A percentile compares a stretch with the other conserved stretches of the same genome.
Evolutionary conservation across 805 yeast genomes (phyloP).

Genomic region (Naumovozyma castellii): DNA sequence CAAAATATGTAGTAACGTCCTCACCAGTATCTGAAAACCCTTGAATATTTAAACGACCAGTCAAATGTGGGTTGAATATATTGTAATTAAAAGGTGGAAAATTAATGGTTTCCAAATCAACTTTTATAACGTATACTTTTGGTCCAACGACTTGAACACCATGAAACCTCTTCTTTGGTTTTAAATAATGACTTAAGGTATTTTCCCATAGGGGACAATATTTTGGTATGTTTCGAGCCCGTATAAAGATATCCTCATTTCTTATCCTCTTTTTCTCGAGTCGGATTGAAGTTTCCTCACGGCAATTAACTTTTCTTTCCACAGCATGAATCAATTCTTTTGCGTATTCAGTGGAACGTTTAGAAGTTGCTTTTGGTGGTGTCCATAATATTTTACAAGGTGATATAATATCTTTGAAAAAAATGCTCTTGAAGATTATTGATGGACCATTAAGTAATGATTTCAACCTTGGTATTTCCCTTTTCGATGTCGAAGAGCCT

Average conservation of each 20-base stretch:
- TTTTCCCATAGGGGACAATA: background rate
- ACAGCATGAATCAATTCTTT: too few relatives aligned
- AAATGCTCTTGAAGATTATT: background rate
- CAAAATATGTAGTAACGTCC: conserved; percentile 60
- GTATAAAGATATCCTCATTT: too few relatives aligned
- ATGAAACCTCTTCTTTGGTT: background rate
- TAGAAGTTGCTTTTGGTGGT: background rate
- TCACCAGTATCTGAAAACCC: conserved; percentile 59
- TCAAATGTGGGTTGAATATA: conserved; percentile 13
- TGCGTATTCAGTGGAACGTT: too few relatives aligned
- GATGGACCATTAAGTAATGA: background rate
- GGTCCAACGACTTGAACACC: conserved; percentile 10
- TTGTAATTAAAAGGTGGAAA: background rate
- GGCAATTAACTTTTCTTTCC: too few relatives aligned
- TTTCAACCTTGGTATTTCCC: background rate
- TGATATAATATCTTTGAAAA: background rate
- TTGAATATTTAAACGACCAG: conserved; percentile 56
- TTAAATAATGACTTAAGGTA: background rate
- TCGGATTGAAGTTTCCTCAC: too few relatives aligned
- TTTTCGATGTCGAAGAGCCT: too few relatives aligned
- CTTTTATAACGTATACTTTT: conserved; percentile 36
- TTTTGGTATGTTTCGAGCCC: too few relatives aligned
- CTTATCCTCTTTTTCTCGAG: too few relatives aligned
- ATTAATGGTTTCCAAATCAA: background rate
- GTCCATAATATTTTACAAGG: background rate